Evolutionary conservation across 208 protist species (phyloP).

Genomic region (Trypanosoma conorhini): DNA sequence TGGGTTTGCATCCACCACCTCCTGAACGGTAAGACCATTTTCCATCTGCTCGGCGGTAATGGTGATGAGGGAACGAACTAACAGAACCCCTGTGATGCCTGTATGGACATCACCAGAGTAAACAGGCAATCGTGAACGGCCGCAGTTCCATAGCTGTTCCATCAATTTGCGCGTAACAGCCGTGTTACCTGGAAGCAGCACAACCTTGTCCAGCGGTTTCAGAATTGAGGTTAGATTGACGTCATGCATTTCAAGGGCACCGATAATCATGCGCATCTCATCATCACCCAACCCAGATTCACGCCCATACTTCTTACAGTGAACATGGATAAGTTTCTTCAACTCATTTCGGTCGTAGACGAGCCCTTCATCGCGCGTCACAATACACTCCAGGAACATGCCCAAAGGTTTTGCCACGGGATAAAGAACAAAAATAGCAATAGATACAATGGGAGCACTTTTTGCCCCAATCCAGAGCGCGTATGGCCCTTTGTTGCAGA

Average conservation of each 20-base stretch:
- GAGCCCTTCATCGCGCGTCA: slow-evolving; percentile 69
- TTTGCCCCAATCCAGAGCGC: slow-evolving; percentile 54
- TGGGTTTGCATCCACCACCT: slow-evolving; percentile 55
- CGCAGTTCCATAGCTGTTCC: slow-evolving; percentile 63
- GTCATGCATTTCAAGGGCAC: slow-evolving; percentile 72
- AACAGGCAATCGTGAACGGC: slow-evolving; percentile 74
- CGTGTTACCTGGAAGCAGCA: slow-evolving; percentile 50
- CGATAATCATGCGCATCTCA: slow-evolving; percentile 77
- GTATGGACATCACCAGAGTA: slow-evolving; percentile 34
- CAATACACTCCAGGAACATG: slow-evolving; percentile 69
- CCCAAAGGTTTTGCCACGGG: slow-evolving; percentile 73
- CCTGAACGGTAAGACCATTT: slow-evolving; percentile 42
- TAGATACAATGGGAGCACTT: slow-evolving; percentile 53
- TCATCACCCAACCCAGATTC: slow-evolving; percentile 63
- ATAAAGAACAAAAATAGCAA: slow-evolving; percentile 70
- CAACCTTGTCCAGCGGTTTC: slow-evolving; percentile 53
- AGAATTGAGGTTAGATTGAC: slow-evolving; percentile 43
- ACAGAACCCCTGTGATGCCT: slow-evolving; percentile 72
- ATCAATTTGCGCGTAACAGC: slow-evolving; percentile 45
- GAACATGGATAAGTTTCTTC: slow-evolving; percentile 68
- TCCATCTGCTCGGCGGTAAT: slow-evolving; percentile 37
- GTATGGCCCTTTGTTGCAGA: slow-evolving; percentile 78
- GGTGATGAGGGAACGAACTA: slow-evolving; percentile 71
- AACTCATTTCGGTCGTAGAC: slow-evolving; percentile 81
- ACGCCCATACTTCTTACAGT: slow-evolving; percentile 77